These are phyloP conservation scores for Clarireedia paspali DNA, from an alignment of 2,329 filamentous ascomycete genomes.

Conservation along the genomic window DNA sequence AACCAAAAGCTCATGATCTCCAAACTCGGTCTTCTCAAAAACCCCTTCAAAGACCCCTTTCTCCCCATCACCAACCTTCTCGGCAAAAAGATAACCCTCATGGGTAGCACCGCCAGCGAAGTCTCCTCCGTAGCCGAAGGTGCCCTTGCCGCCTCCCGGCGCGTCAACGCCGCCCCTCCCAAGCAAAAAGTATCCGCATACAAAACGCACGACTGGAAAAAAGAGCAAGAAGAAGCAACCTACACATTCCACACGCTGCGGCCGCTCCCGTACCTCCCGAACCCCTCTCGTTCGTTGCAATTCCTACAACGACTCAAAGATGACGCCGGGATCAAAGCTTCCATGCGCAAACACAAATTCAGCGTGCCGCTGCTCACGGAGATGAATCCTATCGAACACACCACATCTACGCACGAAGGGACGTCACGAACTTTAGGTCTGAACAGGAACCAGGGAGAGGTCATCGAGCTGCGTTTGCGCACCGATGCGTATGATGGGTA, in stretches of 20 bases:
- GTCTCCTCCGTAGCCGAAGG: slow-evolving; percentile 45
- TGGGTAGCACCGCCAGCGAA: slow-evolving; percentile 56
- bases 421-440: slow-evolving; percentile 73
- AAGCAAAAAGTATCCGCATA: slow-evolving; percentile 31
- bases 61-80: slow-evolving; percentile 41
- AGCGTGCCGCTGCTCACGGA: slow-evolving; percentile 81
- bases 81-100: slow-evolving; percentile 54
- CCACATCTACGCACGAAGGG: slow-evolving; percentile 60
- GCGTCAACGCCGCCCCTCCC: slow-evolving; percentile 32
- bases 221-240: slow-evolving; percentile 39
- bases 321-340: slow-evolving; percentile 76
- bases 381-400: slow-evolving; percentile 86
- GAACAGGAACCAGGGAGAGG: slow-evolving; percentile 81
- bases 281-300: slow-evolving; percentile 59
- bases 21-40: slow-evolving; percentile 56
- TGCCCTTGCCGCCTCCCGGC: slow-evolving; percentile 39
- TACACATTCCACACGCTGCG: slow-evolving; percentile 79
- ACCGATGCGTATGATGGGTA: slow-evolving; percentile 95
- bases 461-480: slow-evolving; percentile 82
- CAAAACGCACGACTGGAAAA: slow-evolving; percentile 39
- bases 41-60: slow-evolving; percentile 52
- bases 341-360: slow-evolving; percentile 82
- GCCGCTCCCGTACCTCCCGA: slow-evolving; percentile 69
- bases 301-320: slow-evolving; percentile 70
- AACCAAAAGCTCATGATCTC: slow-evolving; percentile 65